These are phyloP conservation scores for Arxiozyma bovina DNA, from an alignment of 1,139 yeast species.

Conservation along the genomic window DNA sequence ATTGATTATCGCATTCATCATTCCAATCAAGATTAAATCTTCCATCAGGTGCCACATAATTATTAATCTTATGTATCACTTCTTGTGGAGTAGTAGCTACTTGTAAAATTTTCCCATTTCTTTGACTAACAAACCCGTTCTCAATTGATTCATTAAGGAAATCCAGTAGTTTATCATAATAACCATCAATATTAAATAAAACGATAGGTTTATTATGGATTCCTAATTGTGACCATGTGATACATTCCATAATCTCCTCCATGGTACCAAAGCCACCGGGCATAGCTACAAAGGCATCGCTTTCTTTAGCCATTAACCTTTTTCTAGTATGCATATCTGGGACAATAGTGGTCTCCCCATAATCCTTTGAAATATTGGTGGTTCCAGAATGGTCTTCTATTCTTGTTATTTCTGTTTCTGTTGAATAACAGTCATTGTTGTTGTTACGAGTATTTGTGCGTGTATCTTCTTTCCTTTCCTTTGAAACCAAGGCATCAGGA, in stretches of 20 bases:
- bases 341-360: constrained; percentile 75
- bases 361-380: constrained; percentile 58
- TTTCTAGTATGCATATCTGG: constrained; percentile 88
- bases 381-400: constrained; percentile 42
- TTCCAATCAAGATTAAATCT: constrained; percentile 70
- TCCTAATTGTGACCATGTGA: constrained; percentile 85
- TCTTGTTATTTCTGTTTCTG: too few relatives aligned
- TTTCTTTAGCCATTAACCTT: constrained; percentile 75
- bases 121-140: constrained; percentile 59
- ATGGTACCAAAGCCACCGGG: constrained; percentile 92
- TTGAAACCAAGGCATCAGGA: constrained; percentile 69
- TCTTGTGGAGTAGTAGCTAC: constrained; percentile 63
- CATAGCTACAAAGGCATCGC: constrained; percentile 80
- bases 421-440: background rate
- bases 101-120: constrained; percentile 59
- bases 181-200: constrained; percentile 69
- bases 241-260: constrained; percentile 84
- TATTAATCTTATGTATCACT: constrained; percentile 51
- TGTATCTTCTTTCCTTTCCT: constrained; percentile 50
- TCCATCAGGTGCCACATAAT: constrained; percentile 63
- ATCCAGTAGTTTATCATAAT: constrained; percentile 58
- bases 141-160: constrained; percentile 50
- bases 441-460: background rate
- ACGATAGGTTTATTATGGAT: constrained; percentile 78
- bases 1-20: constrained; percentile 22